Percentiles rank a stretch among this genome's conserved stretches.
Conservation (phyloP, 176 grass and related monocot genomes). For the Bolboschoenus planiculmis region DNA sequence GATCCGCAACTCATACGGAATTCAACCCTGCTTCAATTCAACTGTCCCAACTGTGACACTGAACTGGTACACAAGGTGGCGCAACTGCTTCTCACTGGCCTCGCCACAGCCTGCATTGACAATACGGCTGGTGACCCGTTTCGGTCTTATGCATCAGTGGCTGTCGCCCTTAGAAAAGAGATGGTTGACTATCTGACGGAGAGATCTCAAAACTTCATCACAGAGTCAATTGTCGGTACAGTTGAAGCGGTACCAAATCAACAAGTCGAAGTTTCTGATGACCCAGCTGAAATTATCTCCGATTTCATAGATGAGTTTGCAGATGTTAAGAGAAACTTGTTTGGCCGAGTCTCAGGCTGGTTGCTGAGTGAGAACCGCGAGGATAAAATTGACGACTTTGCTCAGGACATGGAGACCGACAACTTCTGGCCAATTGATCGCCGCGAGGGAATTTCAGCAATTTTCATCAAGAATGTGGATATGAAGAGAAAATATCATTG, state of each 20-base stretch:
- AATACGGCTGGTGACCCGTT: conserved; percentile 61
- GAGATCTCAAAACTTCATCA: conserved; percentile 56
- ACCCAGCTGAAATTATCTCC: conserved; percentile 53
- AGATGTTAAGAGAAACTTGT: conserved; percentile 69
- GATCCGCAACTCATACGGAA: conserved; percentile 39
- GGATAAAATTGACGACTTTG: conserved; percentile 93
- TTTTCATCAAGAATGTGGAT: conserved; percentile 72
- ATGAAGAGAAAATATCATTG: conserved; percentile 72
- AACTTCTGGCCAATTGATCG: conserved; percentile 69
- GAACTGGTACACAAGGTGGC: conserved; percentile 72
- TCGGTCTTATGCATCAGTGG: conserved; percentile 40
- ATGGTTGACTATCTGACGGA: conserved; percentile 75
- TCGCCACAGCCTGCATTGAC: conserved; percentile 63
- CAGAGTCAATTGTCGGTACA: conserved; percentile 45
- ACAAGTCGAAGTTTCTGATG: conserved; percentile 39
- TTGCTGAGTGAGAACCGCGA: conserved; percentile 66
- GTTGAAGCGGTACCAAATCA: conserved; percentile 22
- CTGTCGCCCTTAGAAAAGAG: conserved; percentile 54
- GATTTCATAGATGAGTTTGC: conserved; percentile 80
- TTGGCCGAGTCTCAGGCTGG: conserved; percentile 79
- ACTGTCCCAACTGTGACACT: conserved; percentile 53
- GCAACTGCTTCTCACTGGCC: conserved; percentile 52
- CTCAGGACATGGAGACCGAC: conserved; percentile 76
- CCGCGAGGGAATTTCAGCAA: conserved; percentile 50
- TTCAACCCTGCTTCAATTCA: conserved; percentile 24